Evolutionary conservation across 2,329 filamentous ascomycete genomes (phyloP).

Genomic region (Ceratocystis ficicola): DNA sequence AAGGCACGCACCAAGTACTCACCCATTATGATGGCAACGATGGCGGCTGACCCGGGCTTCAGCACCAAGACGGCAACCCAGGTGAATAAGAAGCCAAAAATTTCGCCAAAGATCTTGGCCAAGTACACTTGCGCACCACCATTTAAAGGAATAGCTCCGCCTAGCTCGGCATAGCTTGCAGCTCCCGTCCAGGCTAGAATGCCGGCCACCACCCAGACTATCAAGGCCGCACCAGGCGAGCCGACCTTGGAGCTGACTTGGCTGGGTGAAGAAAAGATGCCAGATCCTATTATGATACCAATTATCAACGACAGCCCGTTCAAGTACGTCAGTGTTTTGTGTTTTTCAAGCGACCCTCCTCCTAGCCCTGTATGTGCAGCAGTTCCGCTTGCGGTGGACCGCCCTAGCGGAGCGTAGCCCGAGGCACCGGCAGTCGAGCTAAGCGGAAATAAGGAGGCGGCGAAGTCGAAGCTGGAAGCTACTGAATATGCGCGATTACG

Average conservation of each 20-base stretch:
- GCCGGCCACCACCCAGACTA: constrained; percentile 90
- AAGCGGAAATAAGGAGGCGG: constrained; percentile 82
- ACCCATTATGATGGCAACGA: constrained; percentile 94
- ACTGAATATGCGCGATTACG: constrained; percentile 67
- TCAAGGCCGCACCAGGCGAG: constrained; percentile 74
- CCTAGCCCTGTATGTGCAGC: constrained; percentile 37
- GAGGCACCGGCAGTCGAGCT: constrained; percentile 61
- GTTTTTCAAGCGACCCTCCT: constrained; percentile 79
- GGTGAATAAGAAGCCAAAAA: constrained; percentile 85
- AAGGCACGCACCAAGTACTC: constrained; percentile 88
- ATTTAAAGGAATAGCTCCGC: constrained; percentile 89
- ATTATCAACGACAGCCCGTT: constrained; percentile 88
- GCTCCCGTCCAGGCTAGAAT: constrained; percentile 91
- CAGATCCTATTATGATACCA: constrained; percentile 87
- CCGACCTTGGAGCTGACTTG: constrained; percentile 87
- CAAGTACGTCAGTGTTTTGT: constrained; percentile 89
- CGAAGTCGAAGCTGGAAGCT: constrained; percentile 89
- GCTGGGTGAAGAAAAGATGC: constrained; percentile 89
- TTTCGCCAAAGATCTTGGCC: constrained; percentile 89
- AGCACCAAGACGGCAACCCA: constrained; percentile 92
- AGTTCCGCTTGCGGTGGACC: constrained; percentile 47
- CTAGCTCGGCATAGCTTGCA: constrained; percentile 87
- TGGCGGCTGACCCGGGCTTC: constrained; percentile 85
- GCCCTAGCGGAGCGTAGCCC: constrained; percentile 76
- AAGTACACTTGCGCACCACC: constrained; percentile 90